Conservation (phyloP, 306 rosid species). For the Begonia masoniana region DNA sequence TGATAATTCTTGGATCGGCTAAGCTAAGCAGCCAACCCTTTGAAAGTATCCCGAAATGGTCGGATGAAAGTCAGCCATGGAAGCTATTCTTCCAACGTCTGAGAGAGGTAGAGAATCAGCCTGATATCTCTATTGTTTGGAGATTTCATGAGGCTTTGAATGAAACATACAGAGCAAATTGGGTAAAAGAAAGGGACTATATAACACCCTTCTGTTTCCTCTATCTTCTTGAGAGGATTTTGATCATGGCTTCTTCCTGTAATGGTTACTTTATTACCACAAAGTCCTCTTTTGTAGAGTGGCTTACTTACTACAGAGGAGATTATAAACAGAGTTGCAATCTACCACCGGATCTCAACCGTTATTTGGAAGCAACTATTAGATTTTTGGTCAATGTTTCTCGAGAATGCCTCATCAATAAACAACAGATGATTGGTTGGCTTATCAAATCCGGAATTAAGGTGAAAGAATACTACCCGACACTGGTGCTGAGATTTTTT, state of each 20-base stretch:
- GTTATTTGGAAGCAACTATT: neutral
- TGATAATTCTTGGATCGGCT: constrained; percentile 34
- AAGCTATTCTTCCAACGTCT: constrained; percentile 23
- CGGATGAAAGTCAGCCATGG: constrained; percentile 25
- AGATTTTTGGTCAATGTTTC: constrained; percentile 12
- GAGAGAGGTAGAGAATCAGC: neutral
- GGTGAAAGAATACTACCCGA: constrained; percentile 12
- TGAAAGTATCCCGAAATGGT: constrained; percentile 1
- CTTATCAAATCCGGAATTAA: constrained; percentile 7
- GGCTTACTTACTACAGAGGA: constrained; percentile 35
- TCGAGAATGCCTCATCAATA: constrained; percentile 8
- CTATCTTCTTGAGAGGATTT: constrained; percentile 56
- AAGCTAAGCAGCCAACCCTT: constrained; percentile 11
- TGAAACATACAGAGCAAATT: constrained; percentile 23
- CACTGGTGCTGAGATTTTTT: constrained; percentile 33
- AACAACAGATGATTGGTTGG: constrained; percentile 21
- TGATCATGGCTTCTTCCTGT: constrained; percentile 20
- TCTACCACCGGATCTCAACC: neutral
- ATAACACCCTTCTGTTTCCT: constrained; percentile 53
- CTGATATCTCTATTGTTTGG: neutral
- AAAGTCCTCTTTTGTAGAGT: constrained; percentile 45
- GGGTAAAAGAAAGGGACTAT: constrained; percentile 18
- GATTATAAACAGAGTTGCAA: constrained; percentile 9
- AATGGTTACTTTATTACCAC: constrained; percentile 32
- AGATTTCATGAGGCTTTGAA: constrained; percentile 24